Evolutionary conservation across 2,329 filamentous ascomycete species (phyloP).

Genomic region (Coniosporium tulheliwenetii): DNA sequence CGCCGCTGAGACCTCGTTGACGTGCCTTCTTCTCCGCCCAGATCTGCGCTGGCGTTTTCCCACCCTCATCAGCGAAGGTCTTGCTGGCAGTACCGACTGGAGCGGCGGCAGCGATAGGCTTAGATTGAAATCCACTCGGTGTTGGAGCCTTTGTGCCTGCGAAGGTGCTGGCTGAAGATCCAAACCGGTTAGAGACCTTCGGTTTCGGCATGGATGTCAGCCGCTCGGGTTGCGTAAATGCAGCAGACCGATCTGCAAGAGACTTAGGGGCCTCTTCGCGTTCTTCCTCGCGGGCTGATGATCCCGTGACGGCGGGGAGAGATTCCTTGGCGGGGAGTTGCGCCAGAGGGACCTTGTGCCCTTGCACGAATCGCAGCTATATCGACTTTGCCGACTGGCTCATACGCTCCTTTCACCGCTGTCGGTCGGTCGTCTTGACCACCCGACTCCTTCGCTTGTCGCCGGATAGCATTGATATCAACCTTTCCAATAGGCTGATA

Average conservation of each 20-base stretch:
- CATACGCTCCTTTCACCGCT: slow-evolving; percentile 80
- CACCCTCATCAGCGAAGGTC: slow-evolving; percentile 86
- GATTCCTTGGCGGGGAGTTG: slow-evolving; percentile 14
- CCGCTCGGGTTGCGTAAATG: slow-evolving; percentile 62
- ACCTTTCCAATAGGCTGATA: slow-evolving; percentile 95
- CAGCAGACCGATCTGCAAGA: slow-evolving; percentile 60
- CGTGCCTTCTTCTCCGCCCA: slow-evolving; percentile 97
- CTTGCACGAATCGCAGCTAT: slow-evolving; percentile 84
- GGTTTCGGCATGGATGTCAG: slow-evolving; percentile 84
- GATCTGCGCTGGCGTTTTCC: slow-evolving; percentile 89
- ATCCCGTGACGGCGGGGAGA: slow-evolving; percentile 28
- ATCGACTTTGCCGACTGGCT: slow-evolving; percentile 91
- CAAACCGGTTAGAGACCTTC: slow-evolving; percentile 84
- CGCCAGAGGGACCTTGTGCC: slow-evolving; percentile 47
- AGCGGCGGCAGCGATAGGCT: slow-evolving; percentile 41
- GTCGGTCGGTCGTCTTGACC: slow-evolving; percentile 63
- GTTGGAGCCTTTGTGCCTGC: slow-evolving; percentile 79
- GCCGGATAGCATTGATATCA: slow-evolving; percentile 82
- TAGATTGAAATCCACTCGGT: slow-evolving; percentile 51
- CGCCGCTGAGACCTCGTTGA: slow-evolving; percentile 45
- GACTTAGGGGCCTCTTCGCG: slow-evolving; percentile 40
- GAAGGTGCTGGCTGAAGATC: slow-evolving; percentile 51
- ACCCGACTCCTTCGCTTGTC: slow-evolving; percentile 47
- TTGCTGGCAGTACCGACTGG: slow-evolving; percentile 70
- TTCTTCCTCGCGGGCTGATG: slow-evolving; percentile 22